These are phyloP conservation scores for Sporothrix variecibatus DNA, from an alignment of 2,329 filamentous ascomycete species.

Conservation along the genomic window DNA sequence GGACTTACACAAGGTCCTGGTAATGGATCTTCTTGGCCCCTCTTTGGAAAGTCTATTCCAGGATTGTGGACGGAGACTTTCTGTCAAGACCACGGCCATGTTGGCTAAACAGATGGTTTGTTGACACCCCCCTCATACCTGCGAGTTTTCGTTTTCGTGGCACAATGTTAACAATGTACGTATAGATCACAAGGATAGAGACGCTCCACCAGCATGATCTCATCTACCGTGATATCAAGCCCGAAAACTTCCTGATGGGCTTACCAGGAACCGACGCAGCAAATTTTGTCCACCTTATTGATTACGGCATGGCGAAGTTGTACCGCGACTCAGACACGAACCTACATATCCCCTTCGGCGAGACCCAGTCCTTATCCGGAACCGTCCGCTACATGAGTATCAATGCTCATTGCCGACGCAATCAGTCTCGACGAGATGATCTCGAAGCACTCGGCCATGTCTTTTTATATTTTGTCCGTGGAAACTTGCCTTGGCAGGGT, in stretches of 20 bases:
- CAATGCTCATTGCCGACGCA: slow-evolving; percentile 94
- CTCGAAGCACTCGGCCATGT: slow-evolving; percentile 84
- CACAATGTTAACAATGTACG: not conserved
- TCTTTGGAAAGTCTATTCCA: slow-evolving; percentile 29
- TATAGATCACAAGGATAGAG: slow-evolving; percentile 81
- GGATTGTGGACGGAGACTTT: slow-evolving; percentile 25
- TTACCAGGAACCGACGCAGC: slow-evolving; percentile 84
- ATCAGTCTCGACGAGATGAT: slow-evolving; percentile 94
- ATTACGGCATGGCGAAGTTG: slow-evolving; percentile 99
- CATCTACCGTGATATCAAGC: slow-evolving; percentile 98
- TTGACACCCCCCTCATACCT: not conserved
- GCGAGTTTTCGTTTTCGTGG: not conserved
- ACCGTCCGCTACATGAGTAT: slow-evolving; percentile 99
- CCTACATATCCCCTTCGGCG: slow-evolving; percentile 95
- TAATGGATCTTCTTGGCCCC: slow-evolving; percentile 32
- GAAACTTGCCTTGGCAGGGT: slow-evolving; percentile 70
- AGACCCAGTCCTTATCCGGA: slow-evolving; percentile 93
- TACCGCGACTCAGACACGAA: slow-evolving; percentile 98
- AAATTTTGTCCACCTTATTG: slow-evolving; percentile 95
- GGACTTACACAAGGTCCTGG: slow-evolving; percentile 31
- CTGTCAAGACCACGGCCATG: slow-evolving; percentile 30
- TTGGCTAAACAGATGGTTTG: slow-evolving; percentile 32
- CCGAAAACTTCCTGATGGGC: slow-evolving; percentile 97
- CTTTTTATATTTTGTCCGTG: slow-evolving; percentile 72
- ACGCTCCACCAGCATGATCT: slow-evolving; percentile 97